A percentile compares a stretch with the other conserved stretches of the same genome.
phyloP scores from a whole-genome alignment of 371 early-diverging fungal genomes.

The Rhizopus delemar region DNA sequence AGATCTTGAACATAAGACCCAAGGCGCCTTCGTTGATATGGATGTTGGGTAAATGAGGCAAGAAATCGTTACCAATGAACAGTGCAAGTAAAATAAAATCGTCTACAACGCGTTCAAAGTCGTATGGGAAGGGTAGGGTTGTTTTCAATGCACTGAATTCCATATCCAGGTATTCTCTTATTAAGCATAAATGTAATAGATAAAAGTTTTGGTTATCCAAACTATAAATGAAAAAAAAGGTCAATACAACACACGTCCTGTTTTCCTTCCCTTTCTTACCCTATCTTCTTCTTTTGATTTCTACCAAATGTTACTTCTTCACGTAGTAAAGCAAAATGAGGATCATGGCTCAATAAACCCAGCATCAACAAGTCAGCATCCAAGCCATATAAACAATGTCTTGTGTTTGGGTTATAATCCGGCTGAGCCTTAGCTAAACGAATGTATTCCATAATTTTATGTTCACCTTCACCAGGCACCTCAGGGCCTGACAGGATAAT shows the following conservation, averaged over 20 bases:
- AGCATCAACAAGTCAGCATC: slow-evolving; percentile 99
- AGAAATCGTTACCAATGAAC: slow-evolving; percentile 98
- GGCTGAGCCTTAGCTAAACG: slow-evolving; percentile 81
- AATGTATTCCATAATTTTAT: slow-evolving; percentile 99
- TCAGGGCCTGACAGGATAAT: slow-evolving; percentile 95
- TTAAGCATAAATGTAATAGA: slow-evolving; percentile 81
- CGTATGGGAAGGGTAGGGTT: slow-evolving; percentile 64
- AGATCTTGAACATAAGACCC: slow-evolving; percentile 81
- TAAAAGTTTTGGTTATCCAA: slow-evolving; percentile 70
- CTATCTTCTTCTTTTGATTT: slow-evolving; percentile 57
- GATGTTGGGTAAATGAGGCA: slow-evolving; percentile 93
- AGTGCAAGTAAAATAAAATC: slow-evolving; percentile 95
- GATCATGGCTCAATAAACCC: slow-evolving; percentile 93
- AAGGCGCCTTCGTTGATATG: slow-evolving; percentile 96
- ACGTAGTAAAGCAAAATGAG: slow-evolving; percentile 93
- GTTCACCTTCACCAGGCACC: slow-evolving; percentile 99
- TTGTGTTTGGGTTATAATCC: slow-evolving; percentile 79
- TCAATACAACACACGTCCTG: background rate
- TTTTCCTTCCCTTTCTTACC: slow-evolving; percentile 19
- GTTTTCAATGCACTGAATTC: slow-evolving; percentile 72
- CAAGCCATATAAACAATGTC: slow-evolving; percentile 97
- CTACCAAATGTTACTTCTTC: slow-evolving; percentile 93
- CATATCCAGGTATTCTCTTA: slow-evolving; percentile 90
- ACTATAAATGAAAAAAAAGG: slow-evolving; percentile 16
- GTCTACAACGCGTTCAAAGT: slow-evolving; percentile 93